These are phyloP conservation scores for Houttuynia cordata DNA, from an alignment of 164 flowering plant genomes.

Conservation along the genomic window DNA sequence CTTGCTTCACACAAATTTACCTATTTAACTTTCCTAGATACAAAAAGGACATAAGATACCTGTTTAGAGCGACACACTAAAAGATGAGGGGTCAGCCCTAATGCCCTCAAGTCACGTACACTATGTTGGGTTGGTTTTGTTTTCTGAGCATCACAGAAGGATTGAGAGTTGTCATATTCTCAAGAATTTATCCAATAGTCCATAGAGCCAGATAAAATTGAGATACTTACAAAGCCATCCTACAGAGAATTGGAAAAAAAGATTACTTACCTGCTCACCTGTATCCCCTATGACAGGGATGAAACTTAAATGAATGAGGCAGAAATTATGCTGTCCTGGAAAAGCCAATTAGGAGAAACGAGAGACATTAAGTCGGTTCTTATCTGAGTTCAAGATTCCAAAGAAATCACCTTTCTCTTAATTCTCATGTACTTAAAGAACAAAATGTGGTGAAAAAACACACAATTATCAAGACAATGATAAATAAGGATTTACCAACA, in stretches of 20 bases:
- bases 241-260: background rate
- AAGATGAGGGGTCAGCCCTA: slow-evolving; percentile 90
- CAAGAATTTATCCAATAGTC: background rate
- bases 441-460: background rate
- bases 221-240: background rate
- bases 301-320: slow-evolving; percentile 93
- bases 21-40: background rate
- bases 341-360: no score
- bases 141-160: slow-evolving; percentile 38
- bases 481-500: slow-evolving; percentile 43
- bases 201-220: background rate
- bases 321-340: no score
- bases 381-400: no score
- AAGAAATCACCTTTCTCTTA: no score
- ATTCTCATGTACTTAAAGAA: background rate
- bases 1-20: background rate
- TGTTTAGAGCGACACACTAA: slow-evolving; percentile 90
- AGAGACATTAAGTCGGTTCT: no score
- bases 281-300: slow-evolving; percentile 92
- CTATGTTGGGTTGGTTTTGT: slow-evolving; percentile 99
- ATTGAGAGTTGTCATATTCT: background rate
- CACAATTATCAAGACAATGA: background rate
- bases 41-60: slow-evolving; percentile 30
- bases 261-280: slow-evolving; percentile 79
- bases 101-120: slow-evolving; percentile 85